phyloP scores from a whole-genome alignment of 2,329 filamentous ascomycete genomes.

The Xylaria hypoxylon region DNA sequence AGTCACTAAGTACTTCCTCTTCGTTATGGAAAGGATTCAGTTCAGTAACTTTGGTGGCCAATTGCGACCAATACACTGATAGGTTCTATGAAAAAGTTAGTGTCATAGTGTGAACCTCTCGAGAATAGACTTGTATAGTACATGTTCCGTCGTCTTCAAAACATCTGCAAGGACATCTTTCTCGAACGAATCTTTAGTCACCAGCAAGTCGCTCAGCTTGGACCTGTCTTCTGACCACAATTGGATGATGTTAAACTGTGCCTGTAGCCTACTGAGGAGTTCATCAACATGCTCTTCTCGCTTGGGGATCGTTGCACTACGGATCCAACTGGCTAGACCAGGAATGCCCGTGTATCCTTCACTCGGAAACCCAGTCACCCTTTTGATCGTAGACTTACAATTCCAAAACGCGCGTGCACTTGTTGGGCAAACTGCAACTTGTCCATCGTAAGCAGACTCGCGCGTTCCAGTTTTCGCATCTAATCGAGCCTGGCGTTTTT shows the following conservation, averaged over 20 bases:
- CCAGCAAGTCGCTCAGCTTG: not conserved
- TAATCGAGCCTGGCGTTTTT: constrained; percentile 22
- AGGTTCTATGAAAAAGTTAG: constrained; percentile 10
- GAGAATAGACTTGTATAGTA: not conserved
- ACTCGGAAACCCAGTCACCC: constrained; percentile 32
- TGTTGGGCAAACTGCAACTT: constrained; percentile 30
- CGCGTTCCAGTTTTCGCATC: not conserved
- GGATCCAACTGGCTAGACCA: constrained; percentile 33
- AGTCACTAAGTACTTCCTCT: not conserved
- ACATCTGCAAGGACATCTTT: not conserved
- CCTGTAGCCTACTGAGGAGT: constrained; percentile 31
- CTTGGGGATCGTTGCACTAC: constrained; percentile 27
- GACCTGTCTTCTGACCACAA: constrained; percentile 32
- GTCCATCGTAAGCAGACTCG: constrained; percentile 33
- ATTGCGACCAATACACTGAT: not conserved
- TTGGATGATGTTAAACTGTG: constrained; percentile 29
- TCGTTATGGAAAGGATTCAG: constrained; percentile 21
- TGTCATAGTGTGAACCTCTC: not conserved
- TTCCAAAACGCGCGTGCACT: constrained; percentile 38
- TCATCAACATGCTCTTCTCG: constrained; percentile 31
- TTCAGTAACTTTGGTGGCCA: not conserved
- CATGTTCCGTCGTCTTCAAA: constrained; percentile 8
- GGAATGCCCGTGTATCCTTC: constrained; percentile 38
- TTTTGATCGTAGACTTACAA: constrained; percentile 2
- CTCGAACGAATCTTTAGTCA: constrained; percentile 18